Percentiles rank a stretch among this genome's conserved stretches.
phyloP scores from a whole-genome alignment of 2,329 filamentous ascomycete genomes.

The Orbilia ellipsospora region DNA sequence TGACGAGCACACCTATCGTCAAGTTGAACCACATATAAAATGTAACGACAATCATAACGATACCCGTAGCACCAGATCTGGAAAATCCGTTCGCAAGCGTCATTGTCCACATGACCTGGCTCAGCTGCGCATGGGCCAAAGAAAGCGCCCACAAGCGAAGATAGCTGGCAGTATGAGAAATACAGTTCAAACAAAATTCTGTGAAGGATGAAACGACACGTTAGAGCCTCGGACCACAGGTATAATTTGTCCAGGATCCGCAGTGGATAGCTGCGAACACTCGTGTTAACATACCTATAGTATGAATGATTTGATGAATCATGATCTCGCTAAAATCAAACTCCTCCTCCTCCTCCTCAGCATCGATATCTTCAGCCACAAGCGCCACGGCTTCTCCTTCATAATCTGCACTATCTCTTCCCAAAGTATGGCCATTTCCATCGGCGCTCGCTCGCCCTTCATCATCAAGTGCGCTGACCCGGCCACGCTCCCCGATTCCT shows the following conservation, averaged over 20 bases:
- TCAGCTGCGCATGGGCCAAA: slow-evolving; percentile 96
- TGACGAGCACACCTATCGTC: slow-evolving; percentile 80
- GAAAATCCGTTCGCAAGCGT: slow-evolving; percentile 82
- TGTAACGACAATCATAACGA: slow-evolving; percentile 81
- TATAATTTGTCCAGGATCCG: too few species aligned
- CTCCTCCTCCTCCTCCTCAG: slow-evolving; percentile 85
- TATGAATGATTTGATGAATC: slow-evolving; percentile 99
- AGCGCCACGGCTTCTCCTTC: slow-evolving; percentile 86
- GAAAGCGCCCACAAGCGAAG: slow-evolving; percentile 98
- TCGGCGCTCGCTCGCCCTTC: slow-evolving; percentile 73
- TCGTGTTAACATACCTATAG: slow-evolving; percentile 77
- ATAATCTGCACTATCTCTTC: slow-evolving; percentile 75
- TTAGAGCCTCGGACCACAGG: too few species aligned
- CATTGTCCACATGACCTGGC: slow-evolving; percentile 96
- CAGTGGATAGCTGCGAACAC: too few species aligned
- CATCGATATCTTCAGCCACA: slow-evolving; percentile 83
- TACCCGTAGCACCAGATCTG: slow-evolving; percentile 74
- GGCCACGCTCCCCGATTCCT: slow-evolving; percentile 76
- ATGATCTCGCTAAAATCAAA: slow-evolving; percentile 97
- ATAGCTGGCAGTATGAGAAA: slow-evolving; percentile 98
- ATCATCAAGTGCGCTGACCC: slow-evolving; percentile 88
- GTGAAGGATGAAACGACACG: not conserved
- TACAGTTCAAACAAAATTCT: slow-evolving; percentile 99
- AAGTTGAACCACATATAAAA: slow-evolving; percentile 94
- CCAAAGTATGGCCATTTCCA: slow-evolving; percentile 65